Evolutionary conservation across 2,329 filamentous ascomycete genomes (phyloP), one percentile per base, ranked within the genome.

Genomic region (Phaeosphaeriaceae sp.): DNA sequence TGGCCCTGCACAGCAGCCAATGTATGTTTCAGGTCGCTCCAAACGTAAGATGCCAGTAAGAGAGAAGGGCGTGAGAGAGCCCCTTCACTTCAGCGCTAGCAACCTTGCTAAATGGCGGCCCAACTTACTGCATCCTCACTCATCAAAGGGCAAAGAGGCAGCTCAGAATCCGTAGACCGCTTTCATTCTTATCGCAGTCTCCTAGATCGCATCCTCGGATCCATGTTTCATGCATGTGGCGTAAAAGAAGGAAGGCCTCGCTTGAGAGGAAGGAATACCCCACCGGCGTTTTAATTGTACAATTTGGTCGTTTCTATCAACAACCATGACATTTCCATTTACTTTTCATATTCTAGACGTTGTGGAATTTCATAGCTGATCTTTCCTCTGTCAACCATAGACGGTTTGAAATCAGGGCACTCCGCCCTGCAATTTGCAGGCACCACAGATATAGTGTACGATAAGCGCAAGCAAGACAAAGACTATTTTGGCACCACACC

Each of bases 11-110:
- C 56, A 60, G 23, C 59, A 66, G 34, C 65, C 68, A 12, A 67
- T 74, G 34, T 76, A 75, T 42, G 63, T 73, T 34, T 76, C 73
- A 18, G 73, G 73, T 21, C 69, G 73, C 16, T 73, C 72, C 9
- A 76, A 76, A 59, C 61, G 73, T 29, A 76, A 76, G 64, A 73
- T 76, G 66, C 67, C 71, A 6, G 63, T 71, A 3, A 60, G 67
- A 17, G 68, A 72, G 43, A 75, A 75, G 54, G 69, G 67, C 2
- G 50, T 59, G 17, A 74, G 69, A 48, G 72, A 75, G 48, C 72
- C 73, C 20, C 56, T 74, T 4, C 72, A 72, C 53, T 74, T 74
- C 52, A 73, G 62, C 42, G 68, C 73, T n/a, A 60, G 63, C 6
- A 71, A 68, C 43, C 68, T 73, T 4, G 52, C 68, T 16, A 72